Conservation (phyloP, 805 yeast species). For the Tetrapisispora nanseiensis region DNA sequence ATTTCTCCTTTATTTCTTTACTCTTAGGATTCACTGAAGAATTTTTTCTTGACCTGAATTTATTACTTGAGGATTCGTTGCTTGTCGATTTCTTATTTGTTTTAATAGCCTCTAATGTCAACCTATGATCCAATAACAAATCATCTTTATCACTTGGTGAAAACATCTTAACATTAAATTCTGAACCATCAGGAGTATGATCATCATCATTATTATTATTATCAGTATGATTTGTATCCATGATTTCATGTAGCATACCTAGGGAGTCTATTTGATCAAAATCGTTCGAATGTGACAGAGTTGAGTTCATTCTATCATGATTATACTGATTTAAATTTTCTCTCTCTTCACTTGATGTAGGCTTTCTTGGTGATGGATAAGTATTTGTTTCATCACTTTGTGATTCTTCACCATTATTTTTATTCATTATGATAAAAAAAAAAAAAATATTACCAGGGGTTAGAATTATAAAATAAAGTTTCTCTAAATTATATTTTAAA, state of each 20-base stretch:
- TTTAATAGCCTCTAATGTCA: conserved; percentile 8
- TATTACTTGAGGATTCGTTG: not conserved
- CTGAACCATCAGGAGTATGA: not conserved
- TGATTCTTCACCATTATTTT: not conserved
- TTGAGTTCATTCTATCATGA: conserved; percentile 1
- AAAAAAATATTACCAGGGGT: too few relatives aligned
- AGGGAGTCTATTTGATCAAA: conserved; percentile 27
- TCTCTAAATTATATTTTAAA: too few relatives aligned
- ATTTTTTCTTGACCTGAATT: conserved; percentile 1
- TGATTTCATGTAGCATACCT: conserved; percentile 25
- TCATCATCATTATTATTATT: not conserved
- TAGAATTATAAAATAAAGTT: too few relatives aligned
- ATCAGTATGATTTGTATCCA: conserved; percentile 4
- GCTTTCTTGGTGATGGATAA: not conserved
- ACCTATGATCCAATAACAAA: conserved; percentile 23
- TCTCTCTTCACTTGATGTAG: not conserved
- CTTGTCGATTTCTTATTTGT: not conserved
- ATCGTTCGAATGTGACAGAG: conserved; percentile 12
- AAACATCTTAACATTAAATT: not conserved
- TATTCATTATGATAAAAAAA: not conserved
- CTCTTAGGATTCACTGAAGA: not conserved
- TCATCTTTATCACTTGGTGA: conserved; percentile 7
- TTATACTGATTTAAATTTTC: not conserved
- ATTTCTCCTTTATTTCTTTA: not conserved
- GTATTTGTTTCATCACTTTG: not conserved